A percentile compares a stretch with the other conserved stretches of the same genome.
These are phyloP conservation scores for Sordaria brevicollis DNA, from an alignment of 495 filamentous ascomycete genomes.

Conservation along the genomic window DNA sequence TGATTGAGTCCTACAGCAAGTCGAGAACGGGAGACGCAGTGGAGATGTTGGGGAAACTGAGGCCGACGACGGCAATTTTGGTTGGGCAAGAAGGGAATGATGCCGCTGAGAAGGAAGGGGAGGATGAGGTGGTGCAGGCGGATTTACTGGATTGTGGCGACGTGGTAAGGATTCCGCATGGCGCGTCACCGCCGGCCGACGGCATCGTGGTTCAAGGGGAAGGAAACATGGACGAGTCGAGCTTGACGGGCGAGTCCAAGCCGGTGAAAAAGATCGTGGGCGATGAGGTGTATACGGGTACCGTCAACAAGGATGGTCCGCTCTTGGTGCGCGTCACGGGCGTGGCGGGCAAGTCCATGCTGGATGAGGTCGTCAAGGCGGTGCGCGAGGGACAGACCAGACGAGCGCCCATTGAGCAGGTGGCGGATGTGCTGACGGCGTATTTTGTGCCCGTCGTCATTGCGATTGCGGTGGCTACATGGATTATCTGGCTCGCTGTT, in stretches of 20 bases:
- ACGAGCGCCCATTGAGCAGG: slow-evolving; percentile 74
- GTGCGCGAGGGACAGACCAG: slow-evolving; percentile 86
- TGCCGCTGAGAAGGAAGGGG: slow-evolving; percentile 16
- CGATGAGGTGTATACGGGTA: slow-evolving; percentile 73
- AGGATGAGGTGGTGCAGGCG: slow-evolving; percentile 40
- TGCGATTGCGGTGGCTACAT: slow-evolving; percentile 69
- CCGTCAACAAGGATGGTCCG: slow-evolving; percentile 69
- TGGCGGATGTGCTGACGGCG: slow-evolving; percentile 73
- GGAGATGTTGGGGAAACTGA: slow-evolving; percentile 62
- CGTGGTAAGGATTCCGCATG: slow-evolving; percentile 62
- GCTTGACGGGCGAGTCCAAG: slow-evolving; percentile 79
- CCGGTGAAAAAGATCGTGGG: slow-evolving; percentile 60
- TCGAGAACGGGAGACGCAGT: slow-evolving; percentile 86
- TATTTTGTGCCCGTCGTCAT: slow-evolving; percentile 88
- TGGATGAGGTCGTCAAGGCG: slow-evolving; percentile 82
- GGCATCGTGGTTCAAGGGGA: slow-evolving; percentile 55
- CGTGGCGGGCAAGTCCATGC: slow-evolving; percentile 68
- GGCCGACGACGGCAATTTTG: slow-evolving; percentile 70
- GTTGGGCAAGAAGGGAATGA: slow-evolving; percentile 38
- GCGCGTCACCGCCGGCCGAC: slow-evolving; percentile 78
- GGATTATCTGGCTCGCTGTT: slow-evolving; percentile 71
- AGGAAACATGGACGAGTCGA: slow-evolving; percentile 78
- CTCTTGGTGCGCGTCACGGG: slow-evolving; percentile 61
- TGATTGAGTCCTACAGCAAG: slow-evolving; percentile 88
- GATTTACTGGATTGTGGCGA: slow-evolving; percentile 81